Conservation (phyloP, 139 green algal species). For the Picochlorum sp. region DNA sequence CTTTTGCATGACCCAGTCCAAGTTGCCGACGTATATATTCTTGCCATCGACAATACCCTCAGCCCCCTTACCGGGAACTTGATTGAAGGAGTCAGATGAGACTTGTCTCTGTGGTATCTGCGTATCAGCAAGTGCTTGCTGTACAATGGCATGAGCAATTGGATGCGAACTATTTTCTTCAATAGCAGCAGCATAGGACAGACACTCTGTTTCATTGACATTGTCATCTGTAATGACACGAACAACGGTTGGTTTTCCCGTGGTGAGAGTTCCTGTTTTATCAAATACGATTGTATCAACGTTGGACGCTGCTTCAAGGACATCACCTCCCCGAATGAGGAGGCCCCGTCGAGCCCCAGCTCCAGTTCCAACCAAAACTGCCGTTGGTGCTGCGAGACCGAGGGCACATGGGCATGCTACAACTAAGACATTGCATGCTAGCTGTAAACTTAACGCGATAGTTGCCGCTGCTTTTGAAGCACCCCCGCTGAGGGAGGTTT, state of each 20-base stretch:
- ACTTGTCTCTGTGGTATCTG: not conserved
- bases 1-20: slow-evolving; percentile 53
- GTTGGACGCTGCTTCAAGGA: slow-evolving; percentile 58
- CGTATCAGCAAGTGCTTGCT: slow-evolving; percentile 7
- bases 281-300: slow-evolving; percentile 87
- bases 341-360: slow-evolving; percentile 67
- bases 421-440: slow-evolving; percentile 88
- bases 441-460: slow-evolving; percentile 64
- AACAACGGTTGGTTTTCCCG: slow-evolving; percentile 59
- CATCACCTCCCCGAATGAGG: slow-evolving; percentile 75
- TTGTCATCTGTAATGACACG: slow-evolving; percentile 6
- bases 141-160: slow-evolving; percentile 46
- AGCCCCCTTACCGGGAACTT: slow-evolving; percentile 72
- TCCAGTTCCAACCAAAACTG: slow-evolving; percentile 82
- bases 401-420: slow-evolving; percentile 90
- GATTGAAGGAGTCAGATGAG: slow-evolving; percentile 53
- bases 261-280: slow-evolving; percentile 92
- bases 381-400: slow-evolving; percentile 84
- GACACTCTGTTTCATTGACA: not conserved
- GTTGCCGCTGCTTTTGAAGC: slow-evolving; percentile 16
- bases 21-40: slow-evolving; percentile 60
- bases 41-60: slow-evolving; percentile 44
- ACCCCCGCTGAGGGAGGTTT: slow-evolving; percentile 11
- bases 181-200: slow-evolving; percentile 55
- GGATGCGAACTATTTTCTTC: slow-evolving; percentile 69